Percentiles rank a stretch among this genome's conserved stretches.
phyloP scores from a whole-genome alignment of 305 asterid genomes.

The Fraxinus nigra region DNA sequence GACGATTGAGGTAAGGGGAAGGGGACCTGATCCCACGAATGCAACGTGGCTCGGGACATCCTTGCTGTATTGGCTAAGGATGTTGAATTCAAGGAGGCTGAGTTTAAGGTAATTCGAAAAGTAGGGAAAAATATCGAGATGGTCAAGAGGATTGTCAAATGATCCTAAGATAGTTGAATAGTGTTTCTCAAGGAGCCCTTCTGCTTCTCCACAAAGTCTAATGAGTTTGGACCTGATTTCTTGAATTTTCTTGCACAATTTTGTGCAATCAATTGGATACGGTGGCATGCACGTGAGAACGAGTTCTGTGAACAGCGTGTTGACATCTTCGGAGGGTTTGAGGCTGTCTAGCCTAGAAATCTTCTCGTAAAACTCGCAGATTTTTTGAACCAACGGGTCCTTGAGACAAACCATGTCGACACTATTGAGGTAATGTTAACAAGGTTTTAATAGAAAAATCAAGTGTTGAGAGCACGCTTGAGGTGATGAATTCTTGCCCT shows the following conservation, averaged over 20 bases:
- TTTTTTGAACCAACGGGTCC: conserved; percentile 57
- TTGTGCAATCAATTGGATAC: conserved; percentile 63
- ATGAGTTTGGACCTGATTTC: conserved; percentile 57
- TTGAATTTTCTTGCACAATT: conserved; percentile 49
- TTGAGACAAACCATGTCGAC: conserved; percentile 68
- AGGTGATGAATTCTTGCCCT: neutral
- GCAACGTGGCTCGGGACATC: conserved; percentile 44
- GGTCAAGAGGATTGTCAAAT: conserved; percentile 47
- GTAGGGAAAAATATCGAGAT: conserved; percentile 64
- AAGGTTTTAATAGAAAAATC: neutral
- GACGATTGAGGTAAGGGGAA: conserved; percentile 77
- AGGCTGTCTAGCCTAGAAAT: conserved; percentile 61
- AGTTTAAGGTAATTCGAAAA: conserved; percentile 73
- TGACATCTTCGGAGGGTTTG: conserved; percentile 58
- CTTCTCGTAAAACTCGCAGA: conserved; percentile 44
- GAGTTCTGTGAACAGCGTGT: conserved; percentile 60
- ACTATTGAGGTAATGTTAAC: conserved; percentile 10
- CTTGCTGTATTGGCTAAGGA: conserved; percentile 41
- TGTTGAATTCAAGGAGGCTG: conserved; percentile 50
- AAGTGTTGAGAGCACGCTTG: neutral
- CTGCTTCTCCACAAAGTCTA: conserved; percentile 63
- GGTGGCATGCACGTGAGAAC: conserved; percentile 76
- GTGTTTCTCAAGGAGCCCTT: conserved; percentile 65
- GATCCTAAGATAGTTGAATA: conserved; percentile 49
- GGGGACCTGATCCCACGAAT: conserved; percentile 88